Evolutionary conservation across 305 asterid genomes (phyloP).

Genomic region (Plantago coronopus): DNA sequence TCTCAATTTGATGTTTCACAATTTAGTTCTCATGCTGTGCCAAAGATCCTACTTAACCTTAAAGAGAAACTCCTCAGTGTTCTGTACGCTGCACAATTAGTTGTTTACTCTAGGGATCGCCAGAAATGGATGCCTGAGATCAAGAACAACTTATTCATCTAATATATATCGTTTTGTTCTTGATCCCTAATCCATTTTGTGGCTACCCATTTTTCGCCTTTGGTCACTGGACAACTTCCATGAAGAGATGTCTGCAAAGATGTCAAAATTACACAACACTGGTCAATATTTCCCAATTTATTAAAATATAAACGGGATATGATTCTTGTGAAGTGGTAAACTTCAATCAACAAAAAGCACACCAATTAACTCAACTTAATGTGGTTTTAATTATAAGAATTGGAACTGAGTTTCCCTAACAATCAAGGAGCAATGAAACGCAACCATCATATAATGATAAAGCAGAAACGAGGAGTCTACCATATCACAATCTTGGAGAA

Average conservation of each 20-base stretch:
- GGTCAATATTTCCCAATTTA: slow-evolving; percentile 9
- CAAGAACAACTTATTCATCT: slow-evolving; percentile 23
- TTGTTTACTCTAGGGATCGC: neutral
- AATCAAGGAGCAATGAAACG: too few species aligned
- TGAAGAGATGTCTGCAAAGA: slow-evolving; percentile 68
- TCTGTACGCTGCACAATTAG: slow-evolving; percentile 22
- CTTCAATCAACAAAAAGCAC: neutral
- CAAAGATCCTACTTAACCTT: too few species aligned
- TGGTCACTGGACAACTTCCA: slow-evolving; percentile 90
- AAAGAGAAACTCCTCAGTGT: neutral
- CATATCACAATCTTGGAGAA: too few species aligned
- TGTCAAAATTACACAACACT: slow-evolving; percentile 11
- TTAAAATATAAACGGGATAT: neutral
- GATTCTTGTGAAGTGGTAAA: neutral
- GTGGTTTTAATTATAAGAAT: too few species aligned
- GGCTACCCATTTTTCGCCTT: slow-evolving; percentile 97
- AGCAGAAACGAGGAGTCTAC: too few species aligned
- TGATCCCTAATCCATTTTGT: slow-evolving; percentile 92
- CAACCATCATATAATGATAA: too few species aligned
- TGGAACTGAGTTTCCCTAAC: too few species aligned
- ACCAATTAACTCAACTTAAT: neutral
- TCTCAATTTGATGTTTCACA: too few species aligned
- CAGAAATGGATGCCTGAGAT: slow-evolving; percentile 18
- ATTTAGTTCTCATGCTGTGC: too few species aligned
- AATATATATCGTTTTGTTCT: too few species aligned